These are phyloP conservation scores for Acer campestre DNA, from an alignment of 345 rosid genomes.

Conservation along the genomic window DNA sequence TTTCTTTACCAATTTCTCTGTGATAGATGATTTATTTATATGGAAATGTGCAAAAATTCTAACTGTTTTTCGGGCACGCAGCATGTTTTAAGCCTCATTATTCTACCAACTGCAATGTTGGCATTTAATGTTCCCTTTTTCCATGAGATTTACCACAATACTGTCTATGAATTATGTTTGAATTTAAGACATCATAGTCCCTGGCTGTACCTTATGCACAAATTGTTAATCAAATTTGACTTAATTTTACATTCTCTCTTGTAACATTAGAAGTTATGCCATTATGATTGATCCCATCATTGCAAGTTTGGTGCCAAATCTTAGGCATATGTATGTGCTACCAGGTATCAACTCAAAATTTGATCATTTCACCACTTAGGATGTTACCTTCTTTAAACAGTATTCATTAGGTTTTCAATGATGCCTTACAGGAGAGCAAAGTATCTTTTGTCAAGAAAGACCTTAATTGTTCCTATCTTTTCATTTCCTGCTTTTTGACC, in stretches of 20 bases:
- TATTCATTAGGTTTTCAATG: neutral
- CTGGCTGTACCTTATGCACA: neutral
- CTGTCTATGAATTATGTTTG: neutral
- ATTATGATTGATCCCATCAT: neutral
- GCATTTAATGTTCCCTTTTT: no score
- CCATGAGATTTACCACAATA: neutral
- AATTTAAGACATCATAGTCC: neutral
- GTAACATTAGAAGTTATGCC: neutral
- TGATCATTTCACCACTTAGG: neutral
- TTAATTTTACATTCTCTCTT: neutral
- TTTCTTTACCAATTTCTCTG: slow-evolving; percentile 26
- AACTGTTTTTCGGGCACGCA: neutral
- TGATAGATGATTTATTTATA: neutral
- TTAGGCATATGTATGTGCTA: neutral
- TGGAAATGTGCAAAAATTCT: neutral
- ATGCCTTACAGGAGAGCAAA: neutral
- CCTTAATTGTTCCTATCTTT: neutral
- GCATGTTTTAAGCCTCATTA: slow-evolving; percentile 3
- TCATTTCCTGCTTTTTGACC: neutral
- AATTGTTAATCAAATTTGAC: neutral
- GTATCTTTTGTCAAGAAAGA: neutral
- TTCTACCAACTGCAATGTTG: neutral
- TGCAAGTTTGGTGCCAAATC: neutral
- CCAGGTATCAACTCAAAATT: neutral
- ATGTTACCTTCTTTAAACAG: neutral